Evolutionary conservation across 2,329 filamentous ascomycete species (phyloP).

Genomic region (Neonectria punicea): DNA sequence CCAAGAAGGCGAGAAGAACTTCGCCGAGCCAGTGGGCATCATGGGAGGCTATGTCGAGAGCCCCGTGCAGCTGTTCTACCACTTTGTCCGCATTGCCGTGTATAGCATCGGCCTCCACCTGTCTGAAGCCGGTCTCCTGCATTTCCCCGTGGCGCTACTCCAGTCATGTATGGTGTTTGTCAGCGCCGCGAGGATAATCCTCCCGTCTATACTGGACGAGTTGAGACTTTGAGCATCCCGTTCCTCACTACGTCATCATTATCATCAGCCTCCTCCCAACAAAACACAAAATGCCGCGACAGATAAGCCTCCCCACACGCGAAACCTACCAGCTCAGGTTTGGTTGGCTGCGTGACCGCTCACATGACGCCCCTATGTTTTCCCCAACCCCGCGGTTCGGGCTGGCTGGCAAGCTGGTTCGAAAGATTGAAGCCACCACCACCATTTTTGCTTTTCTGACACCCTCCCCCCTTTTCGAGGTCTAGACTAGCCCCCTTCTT

Average conservation of each 20-base stretch:
- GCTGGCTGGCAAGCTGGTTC: not conserved
- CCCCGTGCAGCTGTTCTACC: not conserved
- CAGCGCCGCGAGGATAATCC: not conserved
- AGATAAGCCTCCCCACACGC: not conserved
- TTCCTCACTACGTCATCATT: too few relatives aligned
- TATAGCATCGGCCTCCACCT: not conserved
- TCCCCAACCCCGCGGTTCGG: not conserved
- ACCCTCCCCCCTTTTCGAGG: too few relatives aligned
- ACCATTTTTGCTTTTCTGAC: too few relatives aligned
- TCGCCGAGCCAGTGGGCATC: not conserved
- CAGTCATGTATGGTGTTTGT: not conserved
- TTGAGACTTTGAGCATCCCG: not conserved
- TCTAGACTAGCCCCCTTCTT: not conserved
- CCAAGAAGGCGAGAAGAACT: not conserved
- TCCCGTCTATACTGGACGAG: not conserved
- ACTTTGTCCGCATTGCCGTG: not conserved
- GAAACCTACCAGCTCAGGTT: too few relatives aligned
- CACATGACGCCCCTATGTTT: constrained; percentile 34
- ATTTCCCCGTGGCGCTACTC: not conserved
- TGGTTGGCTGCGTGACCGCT: constrained; percentile 23
- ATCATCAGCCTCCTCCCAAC: too few relatives aligned
- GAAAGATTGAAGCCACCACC: not conserved
- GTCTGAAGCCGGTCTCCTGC: not conserved
- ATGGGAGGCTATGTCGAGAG: not conserved
- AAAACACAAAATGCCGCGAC: too few relatives aligned